Conservation (phyloP, 495 filamentous ascomycete genomes). For the Annulohypoxylon bovei region DNA sequence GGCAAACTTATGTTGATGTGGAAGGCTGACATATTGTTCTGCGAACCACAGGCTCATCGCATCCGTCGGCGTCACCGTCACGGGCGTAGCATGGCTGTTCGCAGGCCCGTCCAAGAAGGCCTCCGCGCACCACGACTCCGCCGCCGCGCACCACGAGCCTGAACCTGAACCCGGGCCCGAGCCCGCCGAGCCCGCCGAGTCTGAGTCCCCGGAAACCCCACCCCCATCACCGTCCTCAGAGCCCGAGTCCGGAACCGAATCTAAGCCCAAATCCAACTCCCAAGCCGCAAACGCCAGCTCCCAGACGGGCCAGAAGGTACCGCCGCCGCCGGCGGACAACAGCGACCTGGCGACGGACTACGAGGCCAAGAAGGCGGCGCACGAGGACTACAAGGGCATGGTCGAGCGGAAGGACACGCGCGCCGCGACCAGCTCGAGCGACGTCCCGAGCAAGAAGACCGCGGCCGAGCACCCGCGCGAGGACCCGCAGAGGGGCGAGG, state of each 20-base stretch:
- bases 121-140: slow-evolving; percentile 6
- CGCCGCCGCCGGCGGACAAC: slow-evolving; percentile 39
- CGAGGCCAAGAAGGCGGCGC: slow-evolving; percentile 33
- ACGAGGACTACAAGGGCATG: slow-evolving; percentile 41
- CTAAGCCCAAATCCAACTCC: slow-evolving; percentile 1
- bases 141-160: slow-evolving; percentile 11
- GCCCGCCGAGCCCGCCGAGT: too few relatives aligned
- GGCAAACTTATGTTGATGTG: neutral
- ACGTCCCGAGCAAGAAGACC: slow-evolving; percentile 48
- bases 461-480: slow-evolving; percentile 43
- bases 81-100: slow-evolving; percentile 23
- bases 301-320: slow-evolving; percentile 30
- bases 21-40: neutral
- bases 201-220: slow-evolving; percentile 6
- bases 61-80: slow-evolving; percentile 33
- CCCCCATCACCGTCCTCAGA: neutral
- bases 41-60: slow-evolving; percentile 34
- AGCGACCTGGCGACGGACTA: slow-evolving; percentile 15
- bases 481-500: slow-evolving; percentile 43
- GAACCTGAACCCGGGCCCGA: slow-evolving; percentile 8
- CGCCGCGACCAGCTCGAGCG: slow-evolving; percentile 24
- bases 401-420: slow-evolving; percentile 34
- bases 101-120: slow-evolving; percentile 2
- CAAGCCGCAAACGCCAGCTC: neutral
- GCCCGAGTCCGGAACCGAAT: neutral